Conservation (phyloP, 305 asterid genomes). For the Solanum hybrid region DNA sequence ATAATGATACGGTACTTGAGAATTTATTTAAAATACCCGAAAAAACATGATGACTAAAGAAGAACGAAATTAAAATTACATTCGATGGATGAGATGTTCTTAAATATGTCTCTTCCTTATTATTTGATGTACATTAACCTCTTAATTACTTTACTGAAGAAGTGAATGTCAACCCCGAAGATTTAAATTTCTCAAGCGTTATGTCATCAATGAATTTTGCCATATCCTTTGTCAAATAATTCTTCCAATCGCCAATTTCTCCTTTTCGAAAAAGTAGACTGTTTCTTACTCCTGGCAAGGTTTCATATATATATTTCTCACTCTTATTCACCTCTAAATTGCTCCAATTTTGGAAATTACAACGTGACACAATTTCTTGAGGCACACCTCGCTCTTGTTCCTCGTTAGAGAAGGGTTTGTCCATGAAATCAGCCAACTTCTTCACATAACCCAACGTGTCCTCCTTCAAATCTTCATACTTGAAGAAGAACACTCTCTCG, state of each 20-base stretch:
- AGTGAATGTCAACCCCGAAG: background rate
- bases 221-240: background rate
- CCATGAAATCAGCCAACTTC: background rate
- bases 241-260: background rate
- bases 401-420: background rate
- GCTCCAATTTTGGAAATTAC: background rate
- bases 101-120: background rate
- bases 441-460: background rate
- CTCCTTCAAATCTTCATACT: background rate
- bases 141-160: background rate
- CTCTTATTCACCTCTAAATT: constrained; percentile 2
- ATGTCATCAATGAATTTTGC: background rate
- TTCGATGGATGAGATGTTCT: no score
- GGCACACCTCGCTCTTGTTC: background rate
- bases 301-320: accelerated
- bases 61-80: background rate
- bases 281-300: background rate
- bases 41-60: background rate
- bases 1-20: background rate
- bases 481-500: background rate
- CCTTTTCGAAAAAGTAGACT: background rate
- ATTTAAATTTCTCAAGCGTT: background rate
- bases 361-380: background rate
- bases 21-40: no score
- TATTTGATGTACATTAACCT: background rate